Base-by-base conservation (phyloP, 2,329 filamentous ascomycete species). In the Ophiostoma sp. region DNA sequence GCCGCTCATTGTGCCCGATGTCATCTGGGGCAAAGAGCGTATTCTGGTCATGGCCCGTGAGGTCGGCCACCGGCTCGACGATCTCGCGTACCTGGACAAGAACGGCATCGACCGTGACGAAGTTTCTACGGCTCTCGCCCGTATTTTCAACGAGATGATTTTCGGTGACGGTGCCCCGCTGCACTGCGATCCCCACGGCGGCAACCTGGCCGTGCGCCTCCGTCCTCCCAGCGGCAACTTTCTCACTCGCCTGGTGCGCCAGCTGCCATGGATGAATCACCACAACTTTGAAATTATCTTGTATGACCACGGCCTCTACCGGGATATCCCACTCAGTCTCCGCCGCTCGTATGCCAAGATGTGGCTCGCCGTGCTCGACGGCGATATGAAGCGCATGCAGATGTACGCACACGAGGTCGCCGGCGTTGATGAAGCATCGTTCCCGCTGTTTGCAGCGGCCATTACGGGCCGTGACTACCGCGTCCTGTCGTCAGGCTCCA, bases 101-200 rank as follows among this genome's bases (percentile, higher is more conserved):
- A 92, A 97, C 80, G 88, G 89, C 73, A 99, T 99, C 80, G 94
- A 97, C 81, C 90, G 96, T 25, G 96, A 98, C 79, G 95, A 98
- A 82, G 96, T 99, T 5, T 97, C 95, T 0, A 95, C 95, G 0
- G 92, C 94, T 0, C 86, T 99, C 3, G 92, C 96, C 0, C 90
- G 91, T 74, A 94, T 99, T 74, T 99, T 99, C 87, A 99, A 99
- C 85, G 95, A 98, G 81, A 99, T 99, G 96, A 98, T 99, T 77
- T 99, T 99, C 77, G 95, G 95, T 68, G 89, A 91, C 70, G 88
- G 91, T 74, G 95, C 95, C 0, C 94, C 96, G 0, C 84, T 99
- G 52, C 96, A 99, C 83, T 99, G 96, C 83, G 96, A 99, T 80
- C 96, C 96, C 0, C 96, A 99, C 79, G 96, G 95, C 66, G 96